These are phyloP conservation scores for Flaveria brownii DNA, from an alignment of 129 eudicot genomes.

Conservation along the genomic window DNA sequence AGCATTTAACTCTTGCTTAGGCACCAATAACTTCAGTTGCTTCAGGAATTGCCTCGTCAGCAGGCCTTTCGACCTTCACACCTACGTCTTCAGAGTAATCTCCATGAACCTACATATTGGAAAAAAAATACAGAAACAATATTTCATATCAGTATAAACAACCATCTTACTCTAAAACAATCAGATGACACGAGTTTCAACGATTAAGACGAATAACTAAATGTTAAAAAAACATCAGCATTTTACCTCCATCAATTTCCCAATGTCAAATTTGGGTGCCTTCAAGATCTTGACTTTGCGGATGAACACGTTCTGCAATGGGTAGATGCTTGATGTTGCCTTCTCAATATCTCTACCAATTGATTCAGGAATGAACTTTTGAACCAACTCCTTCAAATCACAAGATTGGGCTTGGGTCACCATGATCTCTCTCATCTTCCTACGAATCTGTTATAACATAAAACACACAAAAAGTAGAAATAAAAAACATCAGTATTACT, in stretches of 20 bases:
- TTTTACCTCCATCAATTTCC: constrained; percentile 72
- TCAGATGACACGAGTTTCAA: background rate
- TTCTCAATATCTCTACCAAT: constrained; percentile 84
- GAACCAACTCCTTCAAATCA: constrained; percentile 73
- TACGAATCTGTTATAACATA: constrained; percentile 49
- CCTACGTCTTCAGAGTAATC: constrained; percentile 35
- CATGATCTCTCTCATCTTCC: constrained; percentile 80
- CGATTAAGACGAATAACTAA: background rate
- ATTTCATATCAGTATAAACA: background rate
- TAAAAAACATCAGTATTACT: too few relatives aligned
- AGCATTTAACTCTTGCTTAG: constrained; percentile 1
- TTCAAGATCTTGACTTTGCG: constrained; percentile 83
- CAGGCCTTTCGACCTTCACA: constrained; percentile 23
- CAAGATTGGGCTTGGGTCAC: constrained; percentile 71
- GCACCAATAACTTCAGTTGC: constrained; percentile 33
- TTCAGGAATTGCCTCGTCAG: constrained; percentile 10
- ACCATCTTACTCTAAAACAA: background rate
- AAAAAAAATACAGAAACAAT: background rate
- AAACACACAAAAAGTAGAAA: background rate
- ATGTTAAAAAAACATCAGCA: background rate
- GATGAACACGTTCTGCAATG: constrained; percentile 73
- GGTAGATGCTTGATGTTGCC: constrained; percentile 80
- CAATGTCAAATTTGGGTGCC: constrained; percentile 81
- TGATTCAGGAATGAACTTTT: constrained; percentile 78
- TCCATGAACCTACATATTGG: constrained; percentile 20